phyloP scores from a whole-genome alignment of 2,329 filamentous ascomycete genomes.

The Trichoderma sp. region DNA sequence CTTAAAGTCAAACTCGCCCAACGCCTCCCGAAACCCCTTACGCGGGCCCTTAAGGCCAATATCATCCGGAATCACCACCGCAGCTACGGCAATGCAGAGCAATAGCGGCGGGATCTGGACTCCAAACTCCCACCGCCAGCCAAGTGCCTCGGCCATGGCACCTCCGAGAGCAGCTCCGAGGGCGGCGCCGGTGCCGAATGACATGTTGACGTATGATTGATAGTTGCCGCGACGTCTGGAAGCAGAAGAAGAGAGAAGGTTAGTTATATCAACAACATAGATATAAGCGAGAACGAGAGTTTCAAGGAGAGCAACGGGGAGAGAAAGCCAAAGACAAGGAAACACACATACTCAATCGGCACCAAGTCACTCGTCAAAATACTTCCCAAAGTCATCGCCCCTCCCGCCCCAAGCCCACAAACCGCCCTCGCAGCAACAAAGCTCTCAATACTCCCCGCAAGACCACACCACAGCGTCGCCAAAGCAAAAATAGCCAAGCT shows the following conservation, averaged over 20 bases:
- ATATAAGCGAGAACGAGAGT: background rate
- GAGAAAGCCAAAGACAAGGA: background rate
- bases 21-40: conserved; percentile 48
- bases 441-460: conserved; percentile 66
- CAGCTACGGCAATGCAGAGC: conserved; percentile 48
- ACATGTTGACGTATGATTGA: conserved; percentile 69
- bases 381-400: conserved; percentile 66
- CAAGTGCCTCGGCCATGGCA: conserved; percentile 66
- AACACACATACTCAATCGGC: conserved; percentile 61
- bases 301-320: background rate
- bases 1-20: conserved; percentile 57
- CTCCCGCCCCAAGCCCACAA: conserved; percentile 73
- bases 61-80: conserved; percentile 51
- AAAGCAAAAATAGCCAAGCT: conserved; percentile 63
- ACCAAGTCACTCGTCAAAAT: conserved; percentile 76
- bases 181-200: conserved; percentile 59
- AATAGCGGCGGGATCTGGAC: conserved; percentile 58
- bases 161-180: conserved; percentile 70
- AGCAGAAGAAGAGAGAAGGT: background rate
- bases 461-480: conserved; percentile 69
- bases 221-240: conserved; percentile 63
- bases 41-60: conserved; percentile 51
- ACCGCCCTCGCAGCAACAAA: conserved; percentile 71
- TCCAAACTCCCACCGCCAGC: conserved; percentile 74
- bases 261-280: background rate